Percentiles rank a stretch among this genome's conserved stretches.
phyloP scores from a whole-genome alignment of 2,329 filamentous ascomycete genomes.

The Lasiodiplodia hormozganensis region DNA sequence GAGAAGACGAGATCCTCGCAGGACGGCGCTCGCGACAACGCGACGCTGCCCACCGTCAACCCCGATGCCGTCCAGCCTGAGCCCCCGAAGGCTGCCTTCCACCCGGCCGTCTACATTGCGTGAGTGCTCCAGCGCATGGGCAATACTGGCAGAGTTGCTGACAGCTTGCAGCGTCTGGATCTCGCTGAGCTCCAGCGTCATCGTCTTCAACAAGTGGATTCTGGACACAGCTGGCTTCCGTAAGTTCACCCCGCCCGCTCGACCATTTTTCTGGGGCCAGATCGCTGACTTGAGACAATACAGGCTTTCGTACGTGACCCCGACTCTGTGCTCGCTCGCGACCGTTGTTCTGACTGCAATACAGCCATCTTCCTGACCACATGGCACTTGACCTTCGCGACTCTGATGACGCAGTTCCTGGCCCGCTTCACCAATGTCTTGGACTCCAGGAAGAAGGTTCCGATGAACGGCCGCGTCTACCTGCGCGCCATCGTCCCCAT shows the following conservation, averaged over 20 bases:
- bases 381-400: slow-evolving; percentile 94
- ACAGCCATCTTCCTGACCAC: slow-evolving; percentile 79
- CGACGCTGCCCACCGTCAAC: slow-evolving; percentile 81
- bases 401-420: slow-evolving; percentile 91
- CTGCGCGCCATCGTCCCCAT: slow-evolving; percentile 93
- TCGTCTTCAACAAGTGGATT: slow-evolving; percentile 99
- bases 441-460: slow-evolving; percentile 93
- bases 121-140: slow-evolving; percentile 56
- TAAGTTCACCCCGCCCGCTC: slow-evolving; percentile 54
- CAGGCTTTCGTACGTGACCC: slow-evolving; percentile 55
- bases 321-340: slow-evolving; percentile 1
- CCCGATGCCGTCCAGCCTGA: slow-evolving; percentile 75
- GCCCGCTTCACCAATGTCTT: slow-evolving; percentile 88
- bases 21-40: slow-evolving; percentile 71
- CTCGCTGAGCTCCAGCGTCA: slow-evolving; percentile 87
- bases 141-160: slow-evolving; percentile 11
- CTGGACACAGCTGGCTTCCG: slow-evolving; percentile 84
- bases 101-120: slow-evolving; percentile 85
- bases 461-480: slow-evolving; percentile 96
- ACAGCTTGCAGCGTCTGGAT: slow-evolving; percentile 78
- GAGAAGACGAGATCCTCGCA: slow-evolving; percentile 87
- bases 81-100: slow-evolving; percentile 69
- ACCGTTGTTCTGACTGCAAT: slow-evolving; percentile 49
- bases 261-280: neutral
- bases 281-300: slow-evolving; percentile 39